phyloP scores from a whole-genome alignment of 1,139 yeast species.

The Candida sp. region DNA sequence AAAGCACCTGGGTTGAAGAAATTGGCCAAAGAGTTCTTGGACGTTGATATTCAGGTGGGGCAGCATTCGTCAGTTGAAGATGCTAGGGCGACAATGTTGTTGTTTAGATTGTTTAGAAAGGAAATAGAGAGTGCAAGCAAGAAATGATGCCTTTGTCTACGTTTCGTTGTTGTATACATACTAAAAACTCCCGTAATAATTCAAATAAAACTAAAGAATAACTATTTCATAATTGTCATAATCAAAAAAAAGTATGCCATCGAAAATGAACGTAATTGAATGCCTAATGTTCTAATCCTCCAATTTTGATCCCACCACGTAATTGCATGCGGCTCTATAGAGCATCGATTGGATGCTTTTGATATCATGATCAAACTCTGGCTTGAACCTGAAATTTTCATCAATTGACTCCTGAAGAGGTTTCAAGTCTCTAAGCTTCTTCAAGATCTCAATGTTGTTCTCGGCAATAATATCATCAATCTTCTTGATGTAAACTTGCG shows the following conservation, averaged over 20 bases:
- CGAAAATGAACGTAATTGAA: neutral
- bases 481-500: slow-evolving; percentile 17
- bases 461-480: slow-evolving; percentile 21
- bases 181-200: neutral
- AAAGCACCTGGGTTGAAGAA: slow-evolving; percentile 76
- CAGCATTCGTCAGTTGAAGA: slow-evolving; percentile 91
- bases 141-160: neutral
- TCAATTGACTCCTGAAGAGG: slow-evolving; percentile 18
- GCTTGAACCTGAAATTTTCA: slow-evolving; percentile 17
- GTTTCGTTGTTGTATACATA: neutral
- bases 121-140: slow-evolving; percentile 54
- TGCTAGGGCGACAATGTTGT: slow-evolving; percentile 85
- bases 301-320: slow-evolving; percentile 39
- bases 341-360: slow-evolving; percentile 37
- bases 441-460: slow-evolving; percentile 16
- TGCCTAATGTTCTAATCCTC: slow-evolving; percentile 27
- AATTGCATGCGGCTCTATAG: slow-evolving; percentile 42
- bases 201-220: neutral
- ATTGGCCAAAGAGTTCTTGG: slow-evolving; percentile 59
- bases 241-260: neutral
- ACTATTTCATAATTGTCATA: neutral
- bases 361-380: slow-evolving; percentile 21
- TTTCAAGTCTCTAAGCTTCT: slow-evolving; percentile 18
- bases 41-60: slow-evolving; percentile 70
- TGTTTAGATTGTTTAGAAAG: slow-evolving; percentile 63